These are phyloP conservation scores for Macadamia tetraphylla DNA, from an alignment of 164 flowering plant species.

Conservation along the genomic window DNA sequence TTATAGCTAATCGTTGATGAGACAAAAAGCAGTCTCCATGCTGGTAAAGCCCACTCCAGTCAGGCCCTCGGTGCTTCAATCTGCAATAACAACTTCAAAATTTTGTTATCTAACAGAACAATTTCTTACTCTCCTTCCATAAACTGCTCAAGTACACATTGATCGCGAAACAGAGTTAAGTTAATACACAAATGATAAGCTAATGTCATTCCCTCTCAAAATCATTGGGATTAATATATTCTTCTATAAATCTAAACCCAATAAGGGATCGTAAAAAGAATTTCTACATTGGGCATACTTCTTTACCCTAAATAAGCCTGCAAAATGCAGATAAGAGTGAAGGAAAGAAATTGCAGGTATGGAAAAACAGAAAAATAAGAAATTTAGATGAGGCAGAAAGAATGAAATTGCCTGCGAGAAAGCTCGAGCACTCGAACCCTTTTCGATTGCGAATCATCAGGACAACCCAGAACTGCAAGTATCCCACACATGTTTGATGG, in stretches of 20 bases:
- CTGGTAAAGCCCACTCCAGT: slow-evolving; percentile 95
- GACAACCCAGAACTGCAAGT: slow-evolving; percentile 73
- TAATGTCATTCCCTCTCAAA: too few relatives aligned
- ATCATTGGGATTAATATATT: too few relatives aligned
- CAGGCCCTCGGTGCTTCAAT: slow-evolving; percentile 98
- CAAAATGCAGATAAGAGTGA: too few relatives aligned
- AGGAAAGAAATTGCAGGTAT: too few relatives aligned
- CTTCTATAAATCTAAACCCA: too few relatives aligned
- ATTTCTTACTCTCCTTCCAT: too few relatives aligned
- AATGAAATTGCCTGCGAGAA: slow-evolving; percentile 59
- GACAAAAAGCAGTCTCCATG: slow-evolving; percentile 68
- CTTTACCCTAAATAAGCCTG: too few relatives aligned
- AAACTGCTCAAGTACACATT: too few relatives aligned
- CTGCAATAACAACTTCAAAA: slow-evolving; percentile 25
- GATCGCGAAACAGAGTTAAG: too few relatives aligned
- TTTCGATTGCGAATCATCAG: slow-evolving; percentile 75
- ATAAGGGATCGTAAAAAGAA: too few relatives aligned
- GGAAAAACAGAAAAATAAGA: not conserved
- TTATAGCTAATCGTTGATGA: slow-evolving; percentile 85
- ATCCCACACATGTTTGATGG: slow-evolving; percentile 62
- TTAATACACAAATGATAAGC: too few relatives aligned
- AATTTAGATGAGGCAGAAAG: not conserved
- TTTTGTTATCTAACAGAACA: not conserved
- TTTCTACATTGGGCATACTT: too few relatives aligned
- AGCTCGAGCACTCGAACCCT: slow-evolving; percentile 78